Percentiles rank a stretch among this genome's conserved stretches.
phyloP scores from a whole-genome alignment of 345 rosid genomes.

The Adansonia digitata region DNA sequence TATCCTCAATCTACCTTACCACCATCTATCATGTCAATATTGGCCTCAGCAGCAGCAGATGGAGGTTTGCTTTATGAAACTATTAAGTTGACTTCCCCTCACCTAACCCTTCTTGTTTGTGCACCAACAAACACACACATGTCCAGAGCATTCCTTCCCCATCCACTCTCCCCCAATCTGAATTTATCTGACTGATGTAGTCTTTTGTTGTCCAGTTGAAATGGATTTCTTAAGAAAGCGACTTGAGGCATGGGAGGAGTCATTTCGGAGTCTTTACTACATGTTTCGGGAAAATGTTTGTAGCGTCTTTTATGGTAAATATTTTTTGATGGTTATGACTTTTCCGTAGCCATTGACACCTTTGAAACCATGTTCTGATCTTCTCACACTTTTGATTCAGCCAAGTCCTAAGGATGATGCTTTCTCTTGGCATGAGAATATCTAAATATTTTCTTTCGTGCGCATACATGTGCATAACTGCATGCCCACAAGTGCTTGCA shows the following conservation, averaged over 20 bases:
- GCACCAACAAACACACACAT: neutral
- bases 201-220: slow-evolving; percentile 36
- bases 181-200: slow-evolving; percentile 10
- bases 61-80: slow-evolving; percentile 50
- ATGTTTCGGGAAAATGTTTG: slow-evolving; percentile 71
- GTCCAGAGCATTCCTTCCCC: neutral
- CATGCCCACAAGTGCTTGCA: neutral
- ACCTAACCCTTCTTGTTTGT: neutral
- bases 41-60: slow-evolving; percentile 49
- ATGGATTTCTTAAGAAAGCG: slow-evolving; percentile 68
- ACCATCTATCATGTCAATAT: slow-evolving; percentile 57
- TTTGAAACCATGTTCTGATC: neutral
- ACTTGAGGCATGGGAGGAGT: slow-evolving; percentile 76
- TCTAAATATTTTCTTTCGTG: neutral
- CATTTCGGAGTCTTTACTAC: slow-evolving; percentile 81
- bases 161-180: neutral
- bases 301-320: slow-evolving; percentile 75
- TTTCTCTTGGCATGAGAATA: neutral
- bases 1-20: slow-evolving; percentile 87
- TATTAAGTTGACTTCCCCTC: neutral
- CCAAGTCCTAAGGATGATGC: neutral
- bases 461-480: neutral
- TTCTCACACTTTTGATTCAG: slow-evolving; percentile 1
- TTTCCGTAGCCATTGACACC: neutral
- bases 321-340: neutral